These are phyloP conservation scores for Rhododendron henanense DNA, from an alignment of 148 eudicot genomes.

Conservation along the genomic window DNA sequence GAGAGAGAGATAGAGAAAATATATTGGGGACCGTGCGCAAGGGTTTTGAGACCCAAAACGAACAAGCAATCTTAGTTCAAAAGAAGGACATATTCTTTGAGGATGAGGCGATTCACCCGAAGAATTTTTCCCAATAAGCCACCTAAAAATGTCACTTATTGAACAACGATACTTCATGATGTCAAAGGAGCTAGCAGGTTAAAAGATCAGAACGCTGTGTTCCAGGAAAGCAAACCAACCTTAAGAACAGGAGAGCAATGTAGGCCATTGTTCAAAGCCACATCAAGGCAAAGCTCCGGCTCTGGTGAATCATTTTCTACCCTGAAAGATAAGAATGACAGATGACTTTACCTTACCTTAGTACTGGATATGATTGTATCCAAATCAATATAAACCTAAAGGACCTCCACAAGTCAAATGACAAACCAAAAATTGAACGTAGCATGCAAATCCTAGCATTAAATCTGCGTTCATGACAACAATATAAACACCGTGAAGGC, in stretches of 20 bases:
- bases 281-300: conserved; percentile 15
- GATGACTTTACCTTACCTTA: background rate
- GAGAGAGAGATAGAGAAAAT: too few relatives aligned
- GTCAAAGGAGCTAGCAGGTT: background rate
- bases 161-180: background rate
- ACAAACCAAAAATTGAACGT: background rate
- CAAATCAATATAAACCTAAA: background rate
- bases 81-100: background rate
- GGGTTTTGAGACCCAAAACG: background rate
- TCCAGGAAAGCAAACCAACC: conserved; percentile 21
- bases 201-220: background rate
- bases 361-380: background rate
- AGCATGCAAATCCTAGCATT: background rate
- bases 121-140: background rate
- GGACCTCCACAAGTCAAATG: background rate
- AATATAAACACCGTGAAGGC: background rate
- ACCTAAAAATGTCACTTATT: background rate
- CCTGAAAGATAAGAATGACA: conserved; percentile 19
- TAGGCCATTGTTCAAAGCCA: background rate
- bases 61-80: background rate
- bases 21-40: background rate
- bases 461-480: background rate
- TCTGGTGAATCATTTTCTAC: conserved; percentile 18
- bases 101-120: background rate
- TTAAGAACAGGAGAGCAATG: conserved; percentile 8